Evolutionary conservation across 73 alveolate genomes (phyloP).

Genomic region (Stentor coeruleus): DNA sequence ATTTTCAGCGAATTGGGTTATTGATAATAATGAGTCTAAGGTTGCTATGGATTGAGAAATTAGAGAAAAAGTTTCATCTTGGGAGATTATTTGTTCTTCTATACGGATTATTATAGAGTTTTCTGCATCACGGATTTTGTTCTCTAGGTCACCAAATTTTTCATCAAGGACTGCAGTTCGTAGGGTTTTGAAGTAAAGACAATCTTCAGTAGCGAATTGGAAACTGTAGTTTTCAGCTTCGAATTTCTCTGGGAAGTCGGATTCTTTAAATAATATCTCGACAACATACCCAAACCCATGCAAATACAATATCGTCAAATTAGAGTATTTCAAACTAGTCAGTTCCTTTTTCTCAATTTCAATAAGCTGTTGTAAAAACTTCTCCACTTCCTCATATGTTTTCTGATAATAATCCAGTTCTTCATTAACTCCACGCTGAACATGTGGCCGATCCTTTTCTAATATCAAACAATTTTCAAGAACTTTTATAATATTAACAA

Average conservation of each 20-base stretch:
- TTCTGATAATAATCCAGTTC: background rate
- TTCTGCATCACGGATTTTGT: background rate
- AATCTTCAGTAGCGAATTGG: conserved; percentile 6
- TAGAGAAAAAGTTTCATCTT: background rate
- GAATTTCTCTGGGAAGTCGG: background rate
- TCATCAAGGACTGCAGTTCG: conserved; percentile 4
- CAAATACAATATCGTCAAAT: background rate
- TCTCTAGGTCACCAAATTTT: conserved; percentile 20
- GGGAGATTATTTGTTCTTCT: background rate
- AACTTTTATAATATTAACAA: background rate
- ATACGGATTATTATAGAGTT: background rate
- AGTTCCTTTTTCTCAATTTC: background rate
- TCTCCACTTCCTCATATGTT: background rate
- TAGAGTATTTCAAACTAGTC: background rate
- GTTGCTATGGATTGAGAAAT: background rate
- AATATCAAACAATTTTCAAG: conserved; percentile 2
- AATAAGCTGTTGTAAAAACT: too few relatives aligned
- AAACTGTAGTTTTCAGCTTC: background rate
- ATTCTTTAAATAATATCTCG: background rate
- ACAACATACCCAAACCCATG: background rate
- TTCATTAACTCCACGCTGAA: background rate
- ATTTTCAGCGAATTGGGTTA: conserved; percentile 1
- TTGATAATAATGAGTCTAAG: background rate
- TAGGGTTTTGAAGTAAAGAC: conserved; percentile 12
- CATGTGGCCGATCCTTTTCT: background rate